A percentile compares a stretch with the other conserved stretches of the same genome.
Conservation (phyloP, 2,329 filamentous ascomycete species). For the Coniochaeta ligniaria region DNA sequence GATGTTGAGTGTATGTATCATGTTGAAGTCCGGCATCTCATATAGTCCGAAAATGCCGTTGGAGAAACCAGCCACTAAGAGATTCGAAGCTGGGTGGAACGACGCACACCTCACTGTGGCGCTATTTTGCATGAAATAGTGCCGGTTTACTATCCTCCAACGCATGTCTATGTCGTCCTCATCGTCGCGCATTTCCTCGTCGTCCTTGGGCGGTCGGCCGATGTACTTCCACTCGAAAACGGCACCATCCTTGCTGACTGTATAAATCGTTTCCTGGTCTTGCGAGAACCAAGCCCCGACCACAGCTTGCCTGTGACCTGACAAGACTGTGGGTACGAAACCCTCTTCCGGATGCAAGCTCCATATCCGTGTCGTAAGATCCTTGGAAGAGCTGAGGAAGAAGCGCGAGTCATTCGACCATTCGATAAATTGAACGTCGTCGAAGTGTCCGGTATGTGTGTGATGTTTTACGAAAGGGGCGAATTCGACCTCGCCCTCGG, state of each 20-base stretch:
- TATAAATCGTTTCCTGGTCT: conserved; percentile 93
- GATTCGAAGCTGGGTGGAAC: conserved; percentile 77
- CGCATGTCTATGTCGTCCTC: conserved; percentile 56
- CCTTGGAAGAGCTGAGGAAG: conserved; percentile 86
- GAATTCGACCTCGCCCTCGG: conserved; percentile 81
- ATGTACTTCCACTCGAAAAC: conserved; percentile 90
- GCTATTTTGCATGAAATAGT: conserved; percentile 91
- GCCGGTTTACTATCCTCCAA: conserved; percentile 85
- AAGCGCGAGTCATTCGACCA: conserved; percentile 97
- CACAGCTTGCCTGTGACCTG: conserved; percentile 84
- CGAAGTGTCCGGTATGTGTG: conserved; percentile 82
- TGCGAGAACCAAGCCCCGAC: conserved; percentile 95
- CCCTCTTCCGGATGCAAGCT: conserved; percentile 80
- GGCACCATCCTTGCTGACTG: conserved; percentile 94
- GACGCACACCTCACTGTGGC: conserved; percentile 84
- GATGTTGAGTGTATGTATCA: conserved; percentile 88
- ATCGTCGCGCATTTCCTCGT: conserved; percentile 53
- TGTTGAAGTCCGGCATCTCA: conserved; percentile 91
- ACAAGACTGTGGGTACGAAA: conserved; percentile 82
- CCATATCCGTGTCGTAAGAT: conserved; percentile 92
- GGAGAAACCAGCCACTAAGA: conserved; percentile 96
- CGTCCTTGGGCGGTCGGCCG: conserved; percentile 45
- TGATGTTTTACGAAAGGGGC: conserved; percentile 89
- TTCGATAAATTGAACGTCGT: conserved; percentile 76
- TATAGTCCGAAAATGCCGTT: conserved; percentile 92